Evolutionary conservation across 2,329 filamentous ascomycete genomes (phyloP).

Genomic region (Hypocrella siamensis): DNA sequence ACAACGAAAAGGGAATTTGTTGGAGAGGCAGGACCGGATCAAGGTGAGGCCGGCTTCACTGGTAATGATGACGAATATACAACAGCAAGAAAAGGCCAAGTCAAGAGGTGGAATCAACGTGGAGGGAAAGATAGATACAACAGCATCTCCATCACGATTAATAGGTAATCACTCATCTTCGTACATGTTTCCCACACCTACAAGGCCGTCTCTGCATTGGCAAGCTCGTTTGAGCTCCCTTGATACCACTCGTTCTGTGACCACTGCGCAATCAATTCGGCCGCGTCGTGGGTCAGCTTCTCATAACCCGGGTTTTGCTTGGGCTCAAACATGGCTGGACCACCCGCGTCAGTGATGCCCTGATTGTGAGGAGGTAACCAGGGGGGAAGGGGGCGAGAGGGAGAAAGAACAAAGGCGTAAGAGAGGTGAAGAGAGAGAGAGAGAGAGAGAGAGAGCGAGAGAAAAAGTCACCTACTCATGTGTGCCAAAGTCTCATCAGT

Average conservation of each 20-base stretch:
- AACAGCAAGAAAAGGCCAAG: too few relatives aligned
- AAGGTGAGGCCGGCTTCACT: too few relatives aligned
- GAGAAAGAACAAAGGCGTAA: not conserved
- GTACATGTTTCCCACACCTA: too few relatives aligned
- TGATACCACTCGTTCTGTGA: conserved; percentile 49
- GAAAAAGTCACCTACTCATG: conserved; percentile 35
- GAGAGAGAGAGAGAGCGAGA: not conserved
- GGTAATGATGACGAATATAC: too few relatives aligned
- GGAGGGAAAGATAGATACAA: too few relatives aligned
- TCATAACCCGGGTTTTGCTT: conserved; percentile 59
- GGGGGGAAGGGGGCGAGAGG: not conserved
- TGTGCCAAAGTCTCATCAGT: conserved; percentile 70
- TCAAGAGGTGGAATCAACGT: too few relatives aligned
- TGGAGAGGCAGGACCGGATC: too few relatives aligned
- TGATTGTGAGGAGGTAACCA: not conserved
- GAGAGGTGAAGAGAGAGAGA: conserved; percentile 7
- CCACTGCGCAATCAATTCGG: conserved; percentile 51
- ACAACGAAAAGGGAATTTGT: too few relatives aligned
- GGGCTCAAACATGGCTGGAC: conserved; percentile 54
- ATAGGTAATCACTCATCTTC: too few relatives aligned
- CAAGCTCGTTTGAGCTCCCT: conserved; percentile 7
- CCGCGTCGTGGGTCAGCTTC: conserved; percentile 48
- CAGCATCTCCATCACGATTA: too few relatives aligned
- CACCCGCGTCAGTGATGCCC: not conserved
- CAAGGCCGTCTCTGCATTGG: not conserved